Percentiles rank a stretch among this genome's conserved stretches.
These are phyloP conservation scores for Alternaria postmessia DNA, from an alignment of 2,329 filamentous ascomycete genomes.

Conservation along the genomic window DNA sequence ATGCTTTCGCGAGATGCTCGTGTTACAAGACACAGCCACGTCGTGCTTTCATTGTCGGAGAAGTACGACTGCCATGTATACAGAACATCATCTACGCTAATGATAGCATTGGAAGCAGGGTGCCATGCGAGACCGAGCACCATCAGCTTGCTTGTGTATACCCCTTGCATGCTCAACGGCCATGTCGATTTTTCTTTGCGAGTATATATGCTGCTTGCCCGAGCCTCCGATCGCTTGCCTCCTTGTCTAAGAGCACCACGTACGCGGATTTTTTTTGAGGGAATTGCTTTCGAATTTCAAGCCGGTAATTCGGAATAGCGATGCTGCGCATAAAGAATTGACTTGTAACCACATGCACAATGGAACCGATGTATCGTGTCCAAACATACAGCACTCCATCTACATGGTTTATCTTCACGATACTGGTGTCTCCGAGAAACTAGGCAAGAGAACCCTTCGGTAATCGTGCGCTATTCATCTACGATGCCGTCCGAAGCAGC, in stretches of 20 bases:
- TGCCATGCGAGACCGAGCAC: background rate
- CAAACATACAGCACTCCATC: no score
- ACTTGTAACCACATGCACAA: no score
- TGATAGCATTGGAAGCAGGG: background rate
- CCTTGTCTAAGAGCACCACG: background rate
- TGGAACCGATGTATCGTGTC: no score
- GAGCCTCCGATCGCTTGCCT: background rate
- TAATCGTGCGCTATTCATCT: slow-evolving; percentile 15
- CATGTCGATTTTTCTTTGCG: background rate
- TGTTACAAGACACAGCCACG: background rate
- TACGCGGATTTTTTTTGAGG: no score
- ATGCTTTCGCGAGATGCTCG: background rate
- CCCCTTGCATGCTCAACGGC: background rate
- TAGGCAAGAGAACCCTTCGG: slow-evolving; percentile 13
- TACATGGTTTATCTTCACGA: no score
- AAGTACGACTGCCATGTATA: background rate
- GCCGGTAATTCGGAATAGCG: no score
- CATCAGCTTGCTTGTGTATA: background rate
- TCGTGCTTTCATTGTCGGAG: background rate
- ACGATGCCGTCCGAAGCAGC: slow-evolving; percentile 11
- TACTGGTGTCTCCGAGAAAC: background rate
- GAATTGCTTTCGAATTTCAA: no score
- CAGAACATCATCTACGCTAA: background rate
- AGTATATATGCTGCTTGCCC: background rate
- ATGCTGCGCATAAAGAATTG: no score